Evolutionary conservation across 2,329 filamentous ascomycete genomes (phyloP).

Genomic region (Tolypocladium paradoxum): DNA sequence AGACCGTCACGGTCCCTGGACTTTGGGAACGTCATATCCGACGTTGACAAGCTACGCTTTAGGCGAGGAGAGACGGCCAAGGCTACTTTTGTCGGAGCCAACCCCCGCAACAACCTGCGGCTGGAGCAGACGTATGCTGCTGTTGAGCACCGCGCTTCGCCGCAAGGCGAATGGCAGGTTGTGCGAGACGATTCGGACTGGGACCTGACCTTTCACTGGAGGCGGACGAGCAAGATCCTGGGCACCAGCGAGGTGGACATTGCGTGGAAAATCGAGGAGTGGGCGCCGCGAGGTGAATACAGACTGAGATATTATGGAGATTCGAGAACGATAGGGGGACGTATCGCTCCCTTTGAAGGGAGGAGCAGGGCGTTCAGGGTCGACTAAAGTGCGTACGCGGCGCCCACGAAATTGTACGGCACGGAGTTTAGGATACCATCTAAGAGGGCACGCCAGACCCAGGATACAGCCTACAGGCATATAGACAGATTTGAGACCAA

Average conservation of each 20-base stretch:
- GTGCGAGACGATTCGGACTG: slow-evolving; percentile 74
- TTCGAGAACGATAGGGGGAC: slow-evolving; percentile 46
- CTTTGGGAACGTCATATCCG: slow-evolving; percentile 57
- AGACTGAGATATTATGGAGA: slow-evolving; percentile 75
- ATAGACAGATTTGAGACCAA: neutral
- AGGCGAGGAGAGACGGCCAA: slow-evolving; percentile 46
- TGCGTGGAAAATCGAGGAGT: slow-evolving; percentile 65
- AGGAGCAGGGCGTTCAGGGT: slow-evolving; percentile 41
- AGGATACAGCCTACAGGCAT: neutral
- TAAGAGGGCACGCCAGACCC: neutral
- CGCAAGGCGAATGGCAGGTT: slow-evolving; percentile 42
- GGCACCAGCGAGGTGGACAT: slow-evolving; percentile 68
- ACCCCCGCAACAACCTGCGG: slow-evolving; percentile 76
- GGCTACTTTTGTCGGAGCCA: slow-evolving; percentile 71
- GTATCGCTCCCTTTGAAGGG: slow-evolving; percentile 59
- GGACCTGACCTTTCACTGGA: slow-evolving; percentile 72
- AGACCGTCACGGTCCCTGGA: slow-evolving; percentile 48
- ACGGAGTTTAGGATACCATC: neutral
- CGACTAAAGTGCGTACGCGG: neutral
- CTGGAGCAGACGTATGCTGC: slow-evolving; percentile 68
- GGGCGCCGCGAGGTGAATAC: slow-evolving; percentile 52
- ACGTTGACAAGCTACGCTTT: slow-evolving; percentile 39
- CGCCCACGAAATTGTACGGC: neutral
- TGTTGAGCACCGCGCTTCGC: slow-evolving; percentile 42
- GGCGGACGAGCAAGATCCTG: slow-evolving; percentile 55